Base-by-base conservation (phyloP, 2,329 filamentous ascomycete species). In the Colletotrichum gigasporum region DNA sequence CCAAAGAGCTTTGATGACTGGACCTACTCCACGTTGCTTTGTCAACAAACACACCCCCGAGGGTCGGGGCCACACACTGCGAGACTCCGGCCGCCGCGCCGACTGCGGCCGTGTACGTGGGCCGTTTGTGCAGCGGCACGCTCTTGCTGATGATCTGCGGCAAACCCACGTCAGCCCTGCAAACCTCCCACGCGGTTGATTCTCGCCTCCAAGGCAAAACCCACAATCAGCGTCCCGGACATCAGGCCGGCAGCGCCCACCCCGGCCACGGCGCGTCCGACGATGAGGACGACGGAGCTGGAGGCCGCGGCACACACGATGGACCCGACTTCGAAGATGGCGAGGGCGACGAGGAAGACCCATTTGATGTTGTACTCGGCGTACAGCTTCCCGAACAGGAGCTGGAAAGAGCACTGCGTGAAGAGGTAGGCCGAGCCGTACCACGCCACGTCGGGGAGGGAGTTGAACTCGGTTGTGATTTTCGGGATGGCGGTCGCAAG, bases 11-110 rank as follows among this genome's bases (percentile, higher is more conserved):
- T n/a, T n/a, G n/a, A n/a, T n/a, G n/a, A n/a, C n/a, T n/a, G n/a
- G n/a, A n/a, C n/a, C n/a, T 48, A 37, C 83, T 75, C 83, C 83
- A 85, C 3, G 80, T 80, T 3, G 78, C 73, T 16, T 81, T 74
- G 24, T 85, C 78, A 1, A 82, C 82, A 28, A 85, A 83, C 5
- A 72, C 81, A 12, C 83, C 83, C 7, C 83, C 83, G 5, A 85
- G 73, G 12, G 85, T 71, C 9, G 83, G 83, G 0, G 83, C 83
- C 3, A 79, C 78, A 7, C 84, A 81, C 32, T 75, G 77, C 39
- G 84, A 83, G 50, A 88, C 80, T 12, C 85, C 86, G 73, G 82
- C 87, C 76, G 87, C 84, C 44, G 79, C 83, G 18, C 82, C 83
- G 34, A 87, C 78, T 41, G 86, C 71, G 26, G 85, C 85, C 55